Percentiles rank a stretch among this genome's conserved stretches.
Evolutionary conservation across 179 eudicot species (phyloP).

Genomic region (Drosera spatulata): DNA sequence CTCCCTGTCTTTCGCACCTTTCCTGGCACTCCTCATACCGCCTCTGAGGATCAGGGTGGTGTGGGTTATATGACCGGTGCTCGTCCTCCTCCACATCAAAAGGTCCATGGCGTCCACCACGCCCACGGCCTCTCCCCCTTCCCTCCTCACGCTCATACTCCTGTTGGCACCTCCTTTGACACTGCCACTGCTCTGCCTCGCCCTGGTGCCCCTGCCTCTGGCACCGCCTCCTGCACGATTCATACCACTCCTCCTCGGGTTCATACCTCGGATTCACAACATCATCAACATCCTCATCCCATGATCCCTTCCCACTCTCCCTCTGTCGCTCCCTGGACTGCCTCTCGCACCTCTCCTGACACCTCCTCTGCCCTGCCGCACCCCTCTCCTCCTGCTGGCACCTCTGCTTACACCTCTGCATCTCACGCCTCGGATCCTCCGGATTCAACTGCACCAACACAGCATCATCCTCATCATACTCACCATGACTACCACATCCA

Average conservation of each 20-base stretch:
- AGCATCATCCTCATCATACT: neutral
- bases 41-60: constrained; percentile 3
- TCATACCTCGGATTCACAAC: neutral
- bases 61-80: neutral
- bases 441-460: too few relatives aligned
- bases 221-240: constrained; percentile 3
- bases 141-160: constrained; percentile 2
- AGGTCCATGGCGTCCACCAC: too few relatives aligned
- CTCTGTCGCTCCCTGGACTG: neutral
- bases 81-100: neutral
- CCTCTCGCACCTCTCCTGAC: constrained; percentile 2
- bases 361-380: constrained; percentile 2
- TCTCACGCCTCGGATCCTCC: neutral
- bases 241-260: neutral
- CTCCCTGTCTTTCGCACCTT: constrained; percentile 11
- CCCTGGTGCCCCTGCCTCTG: constrained; percentile 2
- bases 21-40: constrained; percentile 5
- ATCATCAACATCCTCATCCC: neutral
- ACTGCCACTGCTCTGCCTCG: constrained; percentile 9
- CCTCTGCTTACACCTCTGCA: constrained; percentile 1
- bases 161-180: constrained; percentile 14
- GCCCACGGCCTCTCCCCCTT: neutral
- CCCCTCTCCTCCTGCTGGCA: constrained; percentile 7
- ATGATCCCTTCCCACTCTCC: neutral
- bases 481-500: neutral